Evolutionary conservation across 1,284 basidiomycete species (phyloP).

Genomic region (Cutaneotrichosporon sp.): DNA sequence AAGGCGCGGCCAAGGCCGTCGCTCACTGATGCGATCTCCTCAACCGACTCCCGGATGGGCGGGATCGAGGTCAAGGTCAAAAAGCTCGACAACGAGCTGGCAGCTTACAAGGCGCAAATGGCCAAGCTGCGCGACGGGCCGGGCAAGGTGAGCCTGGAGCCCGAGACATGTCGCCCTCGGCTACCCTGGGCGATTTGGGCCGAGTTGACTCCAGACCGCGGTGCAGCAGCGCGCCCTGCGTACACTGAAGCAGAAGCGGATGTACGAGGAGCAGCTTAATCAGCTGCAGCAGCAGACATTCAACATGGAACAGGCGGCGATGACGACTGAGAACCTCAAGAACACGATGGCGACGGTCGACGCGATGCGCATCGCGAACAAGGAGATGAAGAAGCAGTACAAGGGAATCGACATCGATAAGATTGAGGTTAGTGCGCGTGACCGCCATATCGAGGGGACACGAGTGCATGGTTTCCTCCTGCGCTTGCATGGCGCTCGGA

Average conservation of each 20-base stretch:
- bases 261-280: conserved; percentile 86
- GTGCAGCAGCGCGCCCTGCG: conserved; percentile 93
- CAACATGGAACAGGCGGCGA: conserved; percentile 96
- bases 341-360: conserved; percentile 99
- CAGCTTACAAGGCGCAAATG: conserved; percentile 94
- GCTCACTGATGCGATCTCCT: conserved; percentile 84
- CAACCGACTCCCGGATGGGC: conserved; percentile 85
- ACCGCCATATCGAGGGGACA: too few species aligned
- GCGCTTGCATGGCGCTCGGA: too few species aligned
- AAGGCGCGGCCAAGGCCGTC: conserved; percentile 68
- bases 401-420: conserved; percentile 97
- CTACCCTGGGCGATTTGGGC: too few species aligned
- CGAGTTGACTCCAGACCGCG: conserved; percentile 63
- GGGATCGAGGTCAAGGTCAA: conserved; percentile 95
- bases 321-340: conserved; percentile 93
- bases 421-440: conserved; percentile 73
- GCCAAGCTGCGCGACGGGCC: conserved; percentile 87
- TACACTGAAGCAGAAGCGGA: conserved; percentile 89
- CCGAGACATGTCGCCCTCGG: too few species aligned
- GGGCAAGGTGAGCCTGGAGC: conserved; percentile 79
- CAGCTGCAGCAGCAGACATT: conserved; percentile 93
- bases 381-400: conserved; percentile 94
- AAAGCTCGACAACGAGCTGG: conserved; percentile 91
- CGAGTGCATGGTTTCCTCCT: too few species aligned
- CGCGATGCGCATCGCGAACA: conserved; percentile 96